phyloP scores from a whole-genome alignment of 225 moss, liverwort and hornwort genomes.

The Polytrichum formosum region DNA sequence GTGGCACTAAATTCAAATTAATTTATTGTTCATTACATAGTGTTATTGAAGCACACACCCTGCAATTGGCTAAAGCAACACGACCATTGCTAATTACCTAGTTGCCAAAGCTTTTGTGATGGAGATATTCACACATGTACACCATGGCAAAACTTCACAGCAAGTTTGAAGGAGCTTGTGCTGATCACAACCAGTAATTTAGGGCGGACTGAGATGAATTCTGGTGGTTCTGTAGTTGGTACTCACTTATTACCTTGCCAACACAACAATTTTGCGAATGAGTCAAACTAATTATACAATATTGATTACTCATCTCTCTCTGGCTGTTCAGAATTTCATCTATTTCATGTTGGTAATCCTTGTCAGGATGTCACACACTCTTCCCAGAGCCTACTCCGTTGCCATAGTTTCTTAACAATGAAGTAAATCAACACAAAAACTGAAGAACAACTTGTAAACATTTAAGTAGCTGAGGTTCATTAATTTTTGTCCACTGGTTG shows the following conservation, averaged over 20 bases:
- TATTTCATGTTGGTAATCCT: background rate
- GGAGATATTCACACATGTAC: too few species aligned
- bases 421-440: background rate
- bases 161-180: too few species aligned
- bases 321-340: background rate
- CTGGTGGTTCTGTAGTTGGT: constrained; percentile 6
- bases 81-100: too few species aligned
- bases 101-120: too few species aligned
- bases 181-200: too few species aligned
- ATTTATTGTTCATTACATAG: too few species aligned
- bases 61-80: too few species aligned
- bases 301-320: background rate
- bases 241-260: background rate
- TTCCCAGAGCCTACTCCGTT: background rate
- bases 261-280: background rate
- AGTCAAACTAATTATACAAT: background rate
- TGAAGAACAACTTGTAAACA: background rate
- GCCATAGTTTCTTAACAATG: background rate
- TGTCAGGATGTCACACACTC: background rate
- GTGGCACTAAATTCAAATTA: too few species aligned
- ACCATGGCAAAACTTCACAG: too few species aligned
- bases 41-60: too few species aligned
- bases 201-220: background rate
- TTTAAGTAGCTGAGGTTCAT: background rate
- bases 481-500: background rate